Percentiles rank a stretch among this genome's conserved stretches.
These are phyloP conservation scores for Fusarium subglutinans DNA, from an alignment of 2,329 filamentous ascomycete species.

Conservation along the genomic window DNA sequence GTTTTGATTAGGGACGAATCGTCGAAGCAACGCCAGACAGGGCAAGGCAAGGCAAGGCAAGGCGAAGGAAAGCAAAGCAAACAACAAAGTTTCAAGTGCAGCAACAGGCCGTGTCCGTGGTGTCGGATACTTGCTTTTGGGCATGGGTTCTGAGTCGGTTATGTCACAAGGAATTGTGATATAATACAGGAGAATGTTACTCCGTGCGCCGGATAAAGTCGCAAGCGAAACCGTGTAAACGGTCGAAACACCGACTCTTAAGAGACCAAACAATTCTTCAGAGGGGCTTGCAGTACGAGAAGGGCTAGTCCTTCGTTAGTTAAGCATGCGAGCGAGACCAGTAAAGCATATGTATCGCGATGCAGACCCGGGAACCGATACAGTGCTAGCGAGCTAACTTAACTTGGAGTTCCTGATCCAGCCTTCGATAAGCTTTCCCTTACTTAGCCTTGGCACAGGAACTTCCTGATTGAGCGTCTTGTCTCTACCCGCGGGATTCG, in stretches of 20 bases:
- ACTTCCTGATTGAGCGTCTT: not conserved
- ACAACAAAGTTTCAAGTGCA: slow-evolving; percentile 28
- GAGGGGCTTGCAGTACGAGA: not conserved
- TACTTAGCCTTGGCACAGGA: slow-evolving; percentile 1
- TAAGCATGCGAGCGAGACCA: not conserved
- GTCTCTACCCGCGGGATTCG: not conserved
- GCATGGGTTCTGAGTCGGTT: slow-evolving; percentile 18
- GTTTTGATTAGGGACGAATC: slow-evolving; percentile 17
- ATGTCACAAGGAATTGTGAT: not conserved
- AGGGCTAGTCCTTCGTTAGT: not conserved
- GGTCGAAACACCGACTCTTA: not conserved
- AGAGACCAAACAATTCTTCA: not conserved
- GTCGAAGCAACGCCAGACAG: slow-evolving; percentile 11
- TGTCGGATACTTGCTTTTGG: slow-evolving; percentile 11
- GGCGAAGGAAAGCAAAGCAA: not conserved
- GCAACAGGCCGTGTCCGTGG: slow-evolving; percentile 10
- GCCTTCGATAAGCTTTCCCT: slow-evolving; percentile 15
- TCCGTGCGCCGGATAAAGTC: slow-evolving; percentile 8
- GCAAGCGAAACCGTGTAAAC: slow-evolving; percentile 12
- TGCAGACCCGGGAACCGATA: not conserved
- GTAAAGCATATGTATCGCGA: not conserved
- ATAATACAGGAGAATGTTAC: not conserved
- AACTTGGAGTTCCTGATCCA: not conserved
- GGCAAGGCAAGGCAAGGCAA: not conserved
- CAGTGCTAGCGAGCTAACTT: not conserved